Base-by-base conservation (phyloP, 176 grass and related monocot species). In the Oryza nivara region DNA sequence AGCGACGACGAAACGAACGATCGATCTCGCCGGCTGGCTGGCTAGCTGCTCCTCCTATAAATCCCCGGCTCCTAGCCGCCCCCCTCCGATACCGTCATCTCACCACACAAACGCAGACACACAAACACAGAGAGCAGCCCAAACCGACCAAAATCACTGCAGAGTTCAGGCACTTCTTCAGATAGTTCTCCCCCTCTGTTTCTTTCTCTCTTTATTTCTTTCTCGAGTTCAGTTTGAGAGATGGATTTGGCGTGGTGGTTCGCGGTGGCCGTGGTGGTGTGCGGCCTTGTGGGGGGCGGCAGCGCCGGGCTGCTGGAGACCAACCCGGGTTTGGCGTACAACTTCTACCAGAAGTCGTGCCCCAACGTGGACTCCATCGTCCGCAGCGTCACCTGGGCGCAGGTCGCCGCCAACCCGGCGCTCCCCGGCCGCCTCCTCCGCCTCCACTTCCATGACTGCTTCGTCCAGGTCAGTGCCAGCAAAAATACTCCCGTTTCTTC, bases 361-460 rank as follows among this genome's bases (percentile, higher is more conserved):
- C 88, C 92, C 70, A 81, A 2, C 49, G 79, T 78, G 4, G 89
- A 94, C 35, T 41, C 73, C 79, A 76, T 82, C 67, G 89, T 89
- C 65, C 41, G 26, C 63, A 52, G 9, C 19, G 35, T 94, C 70
- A 87, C 82, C 60, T 89, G 73, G 83, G 46, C 46, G 58, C 66
- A 68, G 75, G 92, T 94, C 35, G 68, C 72, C 61, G 79, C 20
- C 75, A 87, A 94, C 79, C 69, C 84, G 0, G 67, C 61, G 0
- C 66, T 94, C 72, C 67, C 89, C 64, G 92, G 60, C 4, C 80
- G 75, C 63, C 87, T 91, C 32, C 84, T 94, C 54, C 76, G 92
- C 43, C 67, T 94, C 14, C 85, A 89, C 89, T 94, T 94, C 87
- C 92, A 94, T 36, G 92, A 94, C 80, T 94, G 92, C 65, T 91